A percentile compares a stretch with the other conserved stretches of the same genome.
phyloP scores from a whole-genome alignment of 1,139 yeast genomes.

The Yamadazyma dendronema region DNA sequence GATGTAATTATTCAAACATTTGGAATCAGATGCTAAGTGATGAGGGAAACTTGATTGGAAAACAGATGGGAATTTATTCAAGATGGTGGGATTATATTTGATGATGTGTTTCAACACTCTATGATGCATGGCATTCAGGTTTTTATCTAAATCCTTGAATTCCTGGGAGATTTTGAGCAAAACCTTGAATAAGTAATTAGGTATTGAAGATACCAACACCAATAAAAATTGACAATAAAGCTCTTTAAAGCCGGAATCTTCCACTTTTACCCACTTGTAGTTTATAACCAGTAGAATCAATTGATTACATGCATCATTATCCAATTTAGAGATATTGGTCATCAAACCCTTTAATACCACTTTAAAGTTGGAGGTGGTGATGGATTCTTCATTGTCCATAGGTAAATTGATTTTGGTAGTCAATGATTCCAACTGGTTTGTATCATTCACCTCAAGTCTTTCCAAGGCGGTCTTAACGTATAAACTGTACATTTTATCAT shows the following conservation, averaged over 20 bases:
- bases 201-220: slow-evolving; percentile 80
- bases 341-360: slow-evolving; percentile 35
- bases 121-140: slow-evolving; percentile 51
- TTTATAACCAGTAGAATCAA: slow-evolving; percentile 37
- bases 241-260: slow-evolving; percentile 33
- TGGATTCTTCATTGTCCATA: slow-evolving; percentile 29
- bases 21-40: slow-evolving; percentile 58
- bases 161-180: slow-evolving; percentile 62
- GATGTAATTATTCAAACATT: slow-evolving; percentile 60
- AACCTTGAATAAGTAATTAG: slow-evolving; percentile 88
- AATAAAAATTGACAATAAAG: slow-evolving; percentile 67
- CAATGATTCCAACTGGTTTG: slow-evolving; percentile 34
- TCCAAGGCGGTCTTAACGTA: slow-evolving; percentile 69
- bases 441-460: slow-evolving; percentile 56
- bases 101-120: slow-evolving; percentile 61
- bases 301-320: slow-evolving; percentile 32
- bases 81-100: slow-evolving; percentile 76
- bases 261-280: slow-evolving; percentile 55
- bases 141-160: slow-evolving; percentile 33
- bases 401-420: slow-evolving; percentile 39
- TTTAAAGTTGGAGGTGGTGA: slow-evolving; percentile 32
- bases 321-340: slow-evolving; percentile 39
- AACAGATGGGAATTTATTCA: slow-evolving; percentile 59
- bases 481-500: slow-evolving; percentile 58
- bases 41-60: slow-evolving; percentile 73